Evolutionary conservation across 1,284 basidiomycete genomes (phyloP).

Genomic region (Athelia sp.): DNA sequence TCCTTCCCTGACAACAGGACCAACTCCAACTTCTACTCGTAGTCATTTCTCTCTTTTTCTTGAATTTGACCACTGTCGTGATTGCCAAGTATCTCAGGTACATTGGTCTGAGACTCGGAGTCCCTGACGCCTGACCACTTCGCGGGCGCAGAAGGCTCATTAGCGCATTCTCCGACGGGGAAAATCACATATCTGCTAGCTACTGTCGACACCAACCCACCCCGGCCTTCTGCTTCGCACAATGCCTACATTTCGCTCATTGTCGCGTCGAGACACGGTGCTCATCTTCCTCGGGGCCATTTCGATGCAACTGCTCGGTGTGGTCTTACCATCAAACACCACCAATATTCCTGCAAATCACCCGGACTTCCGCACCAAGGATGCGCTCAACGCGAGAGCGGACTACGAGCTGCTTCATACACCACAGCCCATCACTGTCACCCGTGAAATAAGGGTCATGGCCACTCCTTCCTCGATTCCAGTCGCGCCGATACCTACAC

Average conservation of each 20-base stretch:
- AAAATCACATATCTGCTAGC: too few relatives aligned
- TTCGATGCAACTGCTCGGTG: conserved; percentile 38
- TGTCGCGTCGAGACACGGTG: conserved; percentile 41
- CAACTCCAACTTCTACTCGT: too few relatives aligned
- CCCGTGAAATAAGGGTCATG: not conserved
- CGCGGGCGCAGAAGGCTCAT: too few relatives aligned
- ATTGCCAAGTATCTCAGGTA: too few relatives aligned
- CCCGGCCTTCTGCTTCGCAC: too few relatives aligned
- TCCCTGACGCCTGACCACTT: too few relatives aligned
- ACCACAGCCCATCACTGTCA: conserved; percentile 23
- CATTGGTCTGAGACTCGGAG: too few relatives aligned
- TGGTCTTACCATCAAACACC: not conserved
- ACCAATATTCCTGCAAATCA: conserved; percentile 15
- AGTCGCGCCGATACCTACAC: conserved; percentile 4
- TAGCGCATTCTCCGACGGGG: too few relatives aligned
- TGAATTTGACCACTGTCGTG: too few relatives aligned
- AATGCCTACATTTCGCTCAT: conserved; percentile 13
- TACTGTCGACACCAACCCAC: too few relatives aligned
- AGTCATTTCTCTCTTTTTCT: too few relatives aligned
- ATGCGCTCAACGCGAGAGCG: not conserved
- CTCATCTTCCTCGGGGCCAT: conserved; percentile 47
- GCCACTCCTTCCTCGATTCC: not conserved
- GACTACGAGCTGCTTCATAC: conserved; percentile 24
- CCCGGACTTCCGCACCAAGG: conserved; percentile 10
- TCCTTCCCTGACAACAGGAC: too few relatives aligned